Conservation (phyloP, 768 basidiomycete species). For the Cystofilobasidium ferigula region DNA sequence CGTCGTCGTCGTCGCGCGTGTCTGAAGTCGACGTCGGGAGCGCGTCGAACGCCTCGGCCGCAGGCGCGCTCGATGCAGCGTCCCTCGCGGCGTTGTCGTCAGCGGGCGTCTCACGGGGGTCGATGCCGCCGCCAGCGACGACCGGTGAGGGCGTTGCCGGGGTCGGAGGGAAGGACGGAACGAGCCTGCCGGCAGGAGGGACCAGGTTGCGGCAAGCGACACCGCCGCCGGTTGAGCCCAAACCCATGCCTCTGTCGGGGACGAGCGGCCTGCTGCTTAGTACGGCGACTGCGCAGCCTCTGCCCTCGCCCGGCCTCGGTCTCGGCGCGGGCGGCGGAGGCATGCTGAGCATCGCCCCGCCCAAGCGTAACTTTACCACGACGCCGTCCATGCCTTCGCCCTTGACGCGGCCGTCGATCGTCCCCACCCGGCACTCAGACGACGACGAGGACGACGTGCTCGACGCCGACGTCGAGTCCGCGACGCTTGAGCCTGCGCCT, state of each 20-base stretch:
- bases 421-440: constrained; percentile 6
- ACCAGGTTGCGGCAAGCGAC: too few species aligned
- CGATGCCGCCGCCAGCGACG: too few species aligned
- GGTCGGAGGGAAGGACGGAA: too few species aligned
- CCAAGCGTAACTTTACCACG: constrained; percentile 20
- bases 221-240: neutral
- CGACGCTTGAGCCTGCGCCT: constrained; percentile 9
- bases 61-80: neutral
- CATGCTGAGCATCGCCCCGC: constrained; percentile 21
- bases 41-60: neutral
- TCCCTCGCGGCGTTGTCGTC: neutral
- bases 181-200: too few species aligned
- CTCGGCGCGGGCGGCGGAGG: too few species aligned
- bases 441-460: constrained; percentile 17
- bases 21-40: neutral
- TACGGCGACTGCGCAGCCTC: neutral
- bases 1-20: neutral
- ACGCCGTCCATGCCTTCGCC: constrained; percentile 24
- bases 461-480: constrained; percentile 20
- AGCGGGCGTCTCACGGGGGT: neutral
- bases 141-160: too few species aligned
- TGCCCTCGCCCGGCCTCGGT: too few species aligned
- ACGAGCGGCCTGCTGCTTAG: neutral
- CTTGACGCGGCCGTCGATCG: constrained; percentile 24
- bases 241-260: neutral